phyloP scores from a whole-genome alignment of 2,329 filamentous ascomycete genomes.

The Fusarium stilboides region DNA sequence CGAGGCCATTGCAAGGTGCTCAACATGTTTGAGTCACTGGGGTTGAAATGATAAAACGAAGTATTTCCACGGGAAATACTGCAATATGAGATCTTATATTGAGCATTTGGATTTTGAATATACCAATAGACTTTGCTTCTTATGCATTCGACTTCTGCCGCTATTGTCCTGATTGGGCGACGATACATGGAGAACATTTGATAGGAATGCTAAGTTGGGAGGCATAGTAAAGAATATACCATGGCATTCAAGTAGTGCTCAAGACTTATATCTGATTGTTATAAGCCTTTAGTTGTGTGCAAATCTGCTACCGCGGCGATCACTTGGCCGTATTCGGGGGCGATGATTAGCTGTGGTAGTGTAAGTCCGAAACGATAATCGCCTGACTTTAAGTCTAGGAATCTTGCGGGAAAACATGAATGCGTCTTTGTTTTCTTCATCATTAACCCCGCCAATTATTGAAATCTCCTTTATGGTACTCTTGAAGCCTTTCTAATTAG shows the following conservation, averaged over 20 bases:
- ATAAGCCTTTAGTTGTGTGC: too few relatives aligned
- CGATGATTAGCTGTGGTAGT: conserved; percentile 34
- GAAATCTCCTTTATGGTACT: background rate
- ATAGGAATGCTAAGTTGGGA: background rate
- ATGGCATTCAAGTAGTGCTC: background rate
- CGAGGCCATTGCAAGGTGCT: conserved; percentile 20
- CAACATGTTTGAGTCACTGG: conserved; percentile 14
- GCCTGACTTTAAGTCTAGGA: conserved; percentile 37
- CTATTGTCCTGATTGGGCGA: background rate
- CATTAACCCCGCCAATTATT: conserved; percentile 21
- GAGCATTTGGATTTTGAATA: background rate
- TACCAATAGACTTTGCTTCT: conserved; percentile 11
- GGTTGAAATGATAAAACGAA: background rate
- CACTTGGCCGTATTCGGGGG: conserved; percentile 5
- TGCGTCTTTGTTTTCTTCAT: conserved; percentile 29
- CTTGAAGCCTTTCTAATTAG: background rate
- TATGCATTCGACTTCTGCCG: background rate
- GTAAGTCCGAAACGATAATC: conserved; percentile 35
- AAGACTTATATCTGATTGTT: background rate
- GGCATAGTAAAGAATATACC: background rate
- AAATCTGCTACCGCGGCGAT: conserved; percentile 14
- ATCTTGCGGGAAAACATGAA: conserved; percentile 29
- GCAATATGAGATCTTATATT: background rate
- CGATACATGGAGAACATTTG: background rate
- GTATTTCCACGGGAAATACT: background rate